Evolutionary conservation across 2,329 filamentous ascomycete genomes (phyloP).

Genomic region (Sphaerulina musiva): DNA sequence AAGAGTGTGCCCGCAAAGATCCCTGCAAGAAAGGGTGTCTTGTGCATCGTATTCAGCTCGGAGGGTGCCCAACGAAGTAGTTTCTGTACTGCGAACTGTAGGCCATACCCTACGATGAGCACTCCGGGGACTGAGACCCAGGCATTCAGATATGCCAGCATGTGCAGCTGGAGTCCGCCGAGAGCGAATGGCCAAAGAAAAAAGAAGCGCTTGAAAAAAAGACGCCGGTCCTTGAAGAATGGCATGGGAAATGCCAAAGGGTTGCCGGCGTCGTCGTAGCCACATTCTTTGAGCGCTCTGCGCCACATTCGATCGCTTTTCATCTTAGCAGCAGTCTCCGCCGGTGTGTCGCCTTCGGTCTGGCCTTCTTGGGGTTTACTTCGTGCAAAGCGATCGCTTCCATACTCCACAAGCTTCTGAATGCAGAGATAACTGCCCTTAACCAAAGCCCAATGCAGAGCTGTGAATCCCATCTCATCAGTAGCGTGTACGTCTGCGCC

Average conservation of each 20-base stretch:
- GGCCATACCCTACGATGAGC: slow-evolving; percentile 56
- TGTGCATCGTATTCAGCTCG: slow-evolving; percentile 84
- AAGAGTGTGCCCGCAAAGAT: slow-evolving; percentile 87
- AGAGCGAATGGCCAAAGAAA: slow-evolving; percentile 83
- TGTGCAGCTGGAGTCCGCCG: slow-evolving; percentile 62
- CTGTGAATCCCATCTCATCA: slow-evolving; percentile 90
- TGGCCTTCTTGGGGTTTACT: slow-evolving; percentile 48
- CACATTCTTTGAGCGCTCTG: slow-evolving; percentile 72
- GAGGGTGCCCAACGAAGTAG: slow-evolving; percentile 74
- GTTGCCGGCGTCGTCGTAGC: slow-evolving; percentile 73
- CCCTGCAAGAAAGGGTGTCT: slow-evolving; percentile 87
- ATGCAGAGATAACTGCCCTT: slow-evolving; percentile 86
- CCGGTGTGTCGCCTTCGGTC: slow-evolving; percentile 77
- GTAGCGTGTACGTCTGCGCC: slow-evolving; percentile 85
- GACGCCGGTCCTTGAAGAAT: slow-evolving; percentile 68
- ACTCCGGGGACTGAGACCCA: slow-evolving; percentile 70
- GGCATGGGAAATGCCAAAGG: slow-evolving; percentile 67
- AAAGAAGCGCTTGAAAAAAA: slow-evolving; percentile 75
- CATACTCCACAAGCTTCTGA: slow-evolving; percentile 91
- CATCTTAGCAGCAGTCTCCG: slow-evolving; percentile 79
- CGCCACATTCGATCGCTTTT: slow-evolving; percentile 79
- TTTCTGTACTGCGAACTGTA: slow-evolving; percentile 73
- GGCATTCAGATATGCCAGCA: slow-evolving; percentile 67
- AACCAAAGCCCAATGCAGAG: slow-evolving; percentile 92
- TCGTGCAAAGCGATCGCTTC: slow-evolving; percentile 84